phyloP scores from a whole-genome alignment of 1,284 basidiomycete species.

The Lentinus polychrous region DNA sequence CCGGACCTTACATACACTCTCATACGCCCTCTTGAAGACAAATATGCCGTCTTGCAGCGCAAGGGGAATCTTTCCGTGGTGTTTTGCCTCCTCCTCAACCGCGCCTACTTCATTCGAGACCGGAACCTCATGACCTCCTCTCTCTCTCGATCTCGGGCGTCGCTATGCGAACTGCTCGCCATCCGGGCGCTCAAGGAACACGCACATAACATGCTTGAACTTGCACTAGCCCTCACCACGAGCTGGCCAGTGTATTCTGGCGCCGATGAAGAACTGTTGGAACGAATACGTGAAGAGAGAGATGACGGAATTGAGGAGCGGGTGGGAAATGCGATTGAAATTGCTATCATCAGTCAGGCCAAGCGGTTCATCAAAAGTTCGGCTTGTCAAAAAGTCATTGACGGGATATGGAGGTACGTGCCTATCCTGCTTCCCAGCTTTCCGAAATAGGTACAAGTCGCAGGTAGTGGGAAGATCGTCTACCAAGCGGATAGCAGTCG shows the following conservation, averaged over 20 bases:
- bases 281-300: constrained; percentile 60
- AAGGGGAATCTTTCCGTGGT: constrained; percentile 68
- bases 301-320: constrained; percentile 72
- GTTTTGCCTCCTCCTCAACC: constrained; percentile 86
- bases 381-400: constrained; percentile 84
- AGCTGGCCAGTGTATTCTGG: constrained; percentile 86
- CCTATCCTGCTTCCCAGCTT: neutral
- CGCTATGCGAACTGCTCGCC: constrained; percentile 86
- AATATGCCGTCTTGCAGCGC: constrained; percentile 59
- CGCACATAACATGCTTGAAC: constrained; percentile 68
- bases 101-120: constrained; percentile 80
- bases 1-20: constrained; percentile 87
- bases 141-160: constrained; percentile 70
- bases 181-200: constrained; percentile 76
- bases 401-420: constrained; percentile 67
- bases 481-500: constrained; percentile 84
- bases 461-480: constrained; percentile 72
- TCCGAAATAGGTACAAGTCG: constrained; percentile 4
- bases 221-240: constrained; percentile 78
- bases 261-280: constrained; percentile 59
- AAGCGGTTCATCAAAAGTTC: constrained; percentile 85
- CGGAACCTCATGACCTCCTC: constrained; percentile 57
- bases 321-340: constrained; percentile 85
- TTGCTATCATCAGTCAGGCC: constrained; percentile 82
- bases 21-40: constrained; percentile 67